Evolutionary conservation across 208 protist genomes (phyloP).

Genomic region (Leishmania tropica): DNA sequence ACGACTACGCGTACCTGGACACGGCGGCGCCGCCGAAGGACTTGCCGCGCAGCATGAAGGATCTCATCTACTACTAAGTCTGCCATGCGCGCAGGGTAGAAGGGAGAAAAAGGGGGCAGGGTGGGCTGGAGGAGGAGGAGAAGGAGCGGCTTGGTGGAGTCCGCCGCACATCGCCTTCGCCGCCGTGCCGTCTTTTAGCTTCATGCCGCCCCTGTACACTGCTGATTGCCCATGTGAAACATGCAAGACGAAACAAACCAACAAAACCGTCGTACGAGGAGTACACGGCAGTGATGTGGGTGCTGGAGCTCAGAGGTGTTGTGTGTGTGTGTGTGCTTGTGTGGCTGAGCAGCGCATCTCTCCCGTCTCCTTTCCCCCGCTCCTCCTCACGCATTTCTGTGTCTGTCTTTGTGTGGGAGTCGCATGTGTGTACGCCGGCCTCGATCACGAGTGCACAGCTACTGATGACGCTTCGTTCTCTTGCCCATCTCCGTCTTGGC

Average conservation of each 20-base stretch:
- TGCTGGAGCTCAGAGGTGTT: background rate
- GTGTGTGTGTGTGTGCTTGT: background rate
- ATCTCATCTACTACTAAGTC: slow-evolving; percentile 71
- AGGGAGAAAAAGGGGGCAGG: background rate
- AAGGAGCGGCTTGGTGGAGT: background rate
- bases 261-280: background rate
- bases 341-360: background rate
- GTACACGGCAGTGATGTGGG: background rate
- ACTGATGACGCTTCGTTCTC: background rate
- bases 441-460: background rate
- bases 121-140: background rate
- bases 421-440: background rate
- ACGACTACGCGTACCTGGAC: slow-evolving; percentile 88
- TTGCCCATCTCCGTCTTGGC: background rate
- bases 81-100: background rate
- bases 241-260: background rate
- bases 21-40: slow-evolving; percentile 47
- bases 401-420: background rate
- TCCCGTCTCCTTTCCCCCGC: background rate
- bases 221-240: background rate
- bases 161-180: background rate
- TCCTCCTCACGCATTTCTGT: background rate
- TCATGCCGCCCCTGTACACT: background rate
- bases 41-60: slow-evolving; percentile 79
- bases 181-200: background rate